Percentiles rank a stretch among this genome's conserved stretches.
These are phyloP conservation scores for Sclerotinia nivalis DNA, from an alignment of 2,329 filamentous ascomycete species.

Conservation along the genomic window DNA sequence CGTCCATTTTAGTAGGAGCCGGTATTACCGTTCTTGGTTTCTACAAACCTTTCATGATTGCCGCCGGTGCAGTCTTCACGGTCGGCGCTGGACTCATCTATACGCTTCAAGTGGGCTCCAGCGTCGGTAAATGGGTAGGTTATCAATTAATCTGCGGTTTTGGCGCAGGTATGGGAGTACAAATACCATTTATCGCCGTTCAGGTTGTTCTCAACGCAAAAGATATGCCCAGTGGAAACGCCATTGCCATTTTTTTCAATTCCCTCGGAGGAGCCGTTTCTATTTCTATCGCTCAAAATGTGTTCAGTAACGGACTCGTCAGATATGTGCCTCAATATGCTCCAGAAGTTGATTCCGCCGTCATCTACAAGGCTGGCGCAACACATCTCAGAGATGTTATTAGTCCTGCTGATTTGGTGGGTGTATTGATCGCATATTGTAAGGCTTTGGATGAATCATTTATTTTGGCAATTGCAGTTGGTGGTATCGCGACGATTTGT, in stretches of 20 bases:
- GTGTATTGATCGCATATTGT: slow-evolving; percentile 47
- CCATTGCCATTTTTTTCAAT: slow-evolving; percentile 59
- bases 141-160: slow-evolving; percentile 54
- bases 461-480: slow-evolving; percentile 38
- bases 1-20: slow-evolving; percentile 45
- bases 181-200: slow-evolving; percentile 54
- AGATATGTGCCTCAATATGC: slow-evolving; percentile 39
- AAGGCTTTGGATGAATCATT: slow-evolving; percentile 34
- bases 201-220: slow-evolving; percentile 52
- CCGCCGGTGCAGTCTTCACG: slow-evolving; percentile 47
- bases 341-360: slow-evolving; percentile 44
- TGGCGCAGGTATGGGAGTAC: slow-evolving; percentile 48
- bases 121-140: slow-evolving; percentile 51
- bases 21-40: slow-evolving; percentile 46
- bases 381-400: slow-evolving; percentile 45
- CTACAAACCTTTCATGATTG: slow-evolving; percentile 50
- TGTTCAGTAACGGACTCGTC: slow-evolving; percentile 42
- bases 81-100: slow-evolving; percentile 49
- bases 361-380: slow-evolving; percentile 46
- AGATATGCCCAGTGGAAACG: slow-evolving; percentile 57
- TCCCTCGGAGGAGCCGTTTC: slow-evolving; percentile 61
- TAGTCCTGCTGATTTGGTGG: slow-evolving; percentile 38
- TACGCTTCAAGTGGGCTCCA: slow-evolving; percentile 46
- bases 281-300: slow-evolving; percentile 55
- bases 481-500: slow-evolving; percentile 34